Percentiles rank a stretch among this genome's conserved stretches.
phyloP scores from a whole-genome alignment of 208 protist species.

The Crithidia sp. region DNA sequence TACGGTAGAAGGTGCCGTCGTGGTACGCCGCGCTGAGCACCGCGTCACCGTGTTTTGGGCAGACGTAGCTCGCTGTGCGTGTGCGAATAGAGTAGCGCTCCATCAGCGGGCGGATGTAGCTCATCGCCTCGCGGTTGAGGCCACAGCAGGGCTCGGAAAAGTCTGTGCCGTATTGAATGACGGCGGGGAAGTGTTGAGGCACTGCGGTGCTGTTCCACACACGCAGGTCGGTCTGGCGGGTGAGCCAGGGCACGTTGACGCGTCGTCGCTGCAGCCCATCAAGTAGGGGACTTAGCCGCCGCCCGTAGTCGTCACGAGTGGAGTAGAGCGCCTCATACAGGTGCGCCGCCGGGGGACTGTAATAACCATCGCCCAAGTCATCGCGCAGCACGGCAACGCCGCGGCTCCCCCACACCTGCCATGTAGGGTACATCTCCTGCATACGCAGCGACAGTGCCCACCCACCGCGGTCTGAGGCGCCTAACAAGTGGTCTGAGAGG shows the following conservation, averaged over 20 bases:
- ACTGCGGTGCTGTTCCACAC: background rate
- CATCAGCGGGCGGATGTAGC: constrained; percentile 43
- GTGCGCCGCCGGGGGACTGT: too few species aligned
- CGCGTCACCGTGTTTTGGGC: constrained; percentile 5
- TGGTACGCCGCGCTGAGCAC: constrained; percentile 24
- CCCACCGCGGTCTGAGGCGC: constrained; percentile 28
- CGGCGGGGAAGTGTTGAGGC: constrained; percentile 10
- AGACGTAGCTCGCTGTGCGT: background rate
- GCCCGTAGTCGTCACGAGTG: background rate
- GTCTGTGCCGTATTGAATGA: constrained; percentile 34
- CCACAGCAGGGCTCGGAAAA: constrained; percentile 36
- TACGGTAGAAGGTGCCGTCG: too few species aligned
- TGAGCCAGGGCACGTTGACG: constrained; percentile 4
- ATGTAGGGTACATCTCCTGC: constrained; percentile 24
- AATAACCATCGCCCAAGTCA: background rate
- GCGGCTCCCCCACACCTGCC: constrained; percentile 36
- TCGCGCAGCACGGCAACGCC: constrained; percentile 31
- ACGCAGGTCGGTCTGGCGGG: background rate
- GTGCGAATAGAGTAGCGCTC: constrained; percentile 40
- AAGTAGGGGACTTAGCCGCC: background rate
- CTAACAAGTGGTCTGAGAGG: background rate
- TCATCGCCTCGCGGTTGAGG: constrained; percentile 35
- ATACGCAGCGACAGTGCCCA: constrained; percentile 35
- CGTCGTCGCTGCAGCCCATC: constrained; percentile 18
- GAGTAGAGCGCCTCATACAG: background rate